phyloP scores from a whole-genome alignment of 1,284 basidiomycete genomes.

The Ustilago xerochloae region DNA sequence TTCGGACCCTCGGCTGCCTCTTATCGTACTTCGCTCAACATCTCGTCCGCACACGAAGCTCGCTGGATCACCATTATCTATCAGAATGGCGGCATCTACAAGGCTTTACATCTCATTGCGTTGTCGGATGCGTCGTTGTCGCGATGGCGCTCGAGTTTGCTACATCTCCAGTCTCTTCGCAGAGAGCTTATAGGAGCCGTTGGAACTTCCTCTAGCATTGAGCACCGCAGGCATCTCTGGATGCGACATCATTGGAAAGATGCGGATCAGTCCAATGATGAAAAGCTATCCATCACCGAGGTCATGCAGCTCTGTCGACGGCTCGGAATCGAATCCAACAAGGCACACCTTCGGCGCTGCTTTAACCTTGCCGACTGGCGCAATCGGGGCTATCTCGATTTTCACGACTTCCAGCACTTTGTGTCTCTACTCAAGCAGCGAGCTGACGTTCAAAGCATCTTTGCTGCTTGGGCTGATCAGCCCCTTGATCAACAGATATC shows the following conservation, averaged over 20 bases:
- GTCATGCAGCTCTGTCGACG: slow-evolving; percentile 80
- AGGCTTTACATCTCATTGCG: slow-evolving; percentile 89
- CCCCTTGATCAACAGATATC: slow-evolving; percentile 4
- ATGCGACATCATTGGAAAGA: slow-evolving; percentile 84
- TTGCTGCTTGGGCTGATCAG: slow-evolving; percentile 49
- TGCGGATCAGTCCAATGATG: slow-evolving; percentile 75
- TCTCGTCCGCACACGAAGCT: slow-evolving; percentile 69
- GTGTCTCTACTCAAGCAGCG: slow-evolving; percentile 85
- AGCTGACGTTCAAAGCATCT: slow-evolving; percentile 77
- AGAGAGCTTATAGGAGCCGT: slow-evolving; percentile 52
- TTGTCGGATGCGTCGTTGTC: slow-evolving; percentile 77
- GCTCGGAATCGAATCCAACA: slow-evolving; percentile 78
- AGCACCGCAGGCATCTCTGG: slow-evolving; percentile 79
- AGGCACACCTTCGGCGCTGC: slow-evolving; percentile 74
- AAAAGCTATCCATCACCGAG: slow-evolving; percentile 78
- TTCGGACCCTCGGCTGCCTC: slow-evolving; percentile 80
- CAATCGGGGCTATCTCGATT: slow-evolving; percentile 79
- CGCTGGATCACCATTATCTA: slow-evolving; percentile 84
- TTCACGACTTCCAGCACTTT: slow-evolving; percentile 84
- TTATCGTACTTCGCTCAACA: slow-evolving; percentile 80
- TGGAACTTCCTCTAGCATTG: slow-evolving; percentile 67
- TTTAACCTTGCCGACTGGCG: slow-evolving; percentile 82
- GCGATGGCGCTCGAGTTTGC: slow-evolving; percentile 71
- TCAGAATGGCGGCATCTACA: slow-evolving; percentile 82
- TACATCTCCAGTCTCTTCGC: slow-evolving; percentile 68